A percentile compares a stretch with the other conserved stretches of the same genome.
Conservation (phyloP, 2,329 filamentous ascomycete genomes). For the Pseudogymnoascus sp. region DNA sequence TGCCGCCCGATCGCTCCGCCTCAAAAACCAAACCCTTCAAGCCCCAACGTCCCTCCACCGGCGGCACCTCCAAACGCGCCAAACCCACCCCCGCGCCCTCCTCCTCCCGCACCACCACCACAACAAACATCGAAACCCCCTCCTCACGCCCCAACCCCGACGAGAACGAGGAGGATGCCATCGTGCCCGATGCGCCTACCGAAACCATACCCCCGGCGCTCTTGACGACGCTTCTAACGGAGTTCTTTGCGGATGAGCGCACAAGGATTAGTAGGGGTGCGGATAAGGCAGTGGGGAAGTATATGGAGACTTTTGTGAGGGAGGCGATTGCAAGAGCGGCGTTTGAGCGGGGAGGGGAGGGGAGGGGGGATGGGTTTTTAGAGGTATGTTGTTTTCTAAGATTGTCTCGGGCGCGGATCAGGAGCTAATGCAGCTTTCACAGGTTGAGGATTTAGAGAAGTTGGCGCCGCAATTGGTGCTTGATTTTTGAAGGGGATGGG, state of each 20-base stretch:
- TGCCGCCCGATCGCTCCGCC: constrained; percentile 5
- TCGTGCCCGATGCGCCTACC: constrained; percentile 7
- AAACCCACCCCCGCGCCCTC: neutral
- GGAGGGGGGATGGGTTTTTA: constrained; percentile 51
- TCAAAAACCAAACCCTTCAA: constrained; percentile 10
- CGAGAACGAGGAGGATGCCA: neutral
- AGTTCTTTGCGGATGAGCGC: constrained; percentile 63
- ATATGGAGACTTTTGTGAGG: constrained; percentile 83
- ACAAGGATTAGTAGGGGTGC: constrained; percentile 72
- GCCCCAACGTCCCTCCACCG: neutral
- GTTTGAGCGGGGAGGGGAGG: constrained; percentile 48
- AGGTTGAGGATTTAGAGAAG: constrained; percentile 87
- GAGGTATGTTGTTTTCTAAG: constrained; percentile 48
- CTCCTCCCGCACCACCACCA: neutral
- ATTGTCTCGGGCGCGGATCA: neutral
- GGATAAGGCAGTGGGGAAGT: constrained; percentile 68
- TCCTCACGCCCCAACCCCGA: constrained; percentile 2
- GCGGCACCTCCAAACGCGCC: neutral
- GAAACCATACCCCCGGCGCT: constrained; percentile 60
- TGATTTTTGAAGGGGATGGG: constrained; percentile 60
- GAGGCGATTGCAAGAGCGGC: constrained; percentile 78
- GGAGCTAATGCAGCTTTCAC: constrained; percentile 7
- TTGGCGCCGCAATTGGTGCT: constrained; percentile 75
- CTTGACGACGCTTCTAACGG: constrained; percentile 66
- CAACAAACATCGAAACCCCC: neutral